Evolutionary conservation across 2,329 filamentous ascomycete species (phyloP).

Genomic region (Polytolypa hystricis): DNA sequence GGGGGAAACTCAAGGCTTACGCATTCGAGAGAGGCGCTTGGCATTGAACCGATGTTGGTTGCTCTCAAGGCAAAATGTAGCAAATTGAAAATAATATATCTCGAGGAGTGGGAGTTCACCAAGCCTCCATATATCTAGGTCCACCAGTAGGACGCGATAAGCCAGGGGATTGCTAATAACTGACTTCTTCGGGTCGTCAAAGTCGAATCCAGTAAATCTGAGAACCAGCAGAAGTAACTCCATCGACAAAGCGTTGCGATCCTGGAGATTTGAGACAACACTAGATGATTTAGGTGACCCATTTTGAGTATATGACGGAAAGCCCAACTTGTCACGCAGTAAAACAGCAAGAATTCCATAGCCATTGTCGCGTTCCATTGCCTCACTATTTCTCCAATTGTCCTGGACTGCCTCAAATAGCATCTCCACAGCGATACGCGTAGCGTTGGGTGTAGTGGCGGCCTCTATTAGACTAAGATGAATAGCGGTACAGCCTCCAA

Average conservation of each 20-base stretch:
- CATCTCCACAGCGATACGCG: slow-evolving; percentile 68
- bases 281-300: slow-evolving; percentile 35
- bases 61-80: slow-evolving; percentile 77
- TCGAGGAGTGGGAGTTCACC: slow-evolving; percentile 66
- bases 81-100: slow-evolving; percentile 87
- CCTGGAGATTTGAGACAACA: slow-evolving; percentile 28
- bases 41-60: slow-evolving; percentile 89
- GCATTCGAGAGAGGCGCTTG: slow-evolving; percentile 75
- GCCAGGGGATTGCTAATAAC: slow-evolving; percentile 93
- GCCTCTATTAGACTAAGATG: slow-evolving; percentile 75
- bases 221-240: slow-evolving; percentile 66
- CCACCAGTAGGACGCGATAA: slow-evolving; percentile 82
- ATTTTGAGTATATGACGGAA: slow-evolving; percentile 16
- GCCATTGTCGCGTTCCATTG: slow-evolving; percentile 92
- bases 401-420: slow-evolving; percentile 76
- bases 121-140: slow-evolving; percentile 85
- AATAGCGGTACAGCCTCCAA: slow-evolving; percentile 82
- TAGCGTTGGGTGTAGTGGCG: slow-evolving; percentile 57
- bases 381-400: slow-evolving; percentile 96
- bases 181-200: slow-evolving; percentile 67
- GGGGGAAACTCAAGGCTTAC: slow-evolving; percentile 44
- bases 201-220: slow-evolving; percentile 79
- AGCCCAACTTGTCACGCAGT: slow-evolving; percentile 63
- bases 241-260: slow-evolving; percentile 42
- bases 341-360: slow-evolving; percentile 81